phyloP scores from a whole-genome alignment of 139 green algal species.

The Nannochloris sp. region DNA sequence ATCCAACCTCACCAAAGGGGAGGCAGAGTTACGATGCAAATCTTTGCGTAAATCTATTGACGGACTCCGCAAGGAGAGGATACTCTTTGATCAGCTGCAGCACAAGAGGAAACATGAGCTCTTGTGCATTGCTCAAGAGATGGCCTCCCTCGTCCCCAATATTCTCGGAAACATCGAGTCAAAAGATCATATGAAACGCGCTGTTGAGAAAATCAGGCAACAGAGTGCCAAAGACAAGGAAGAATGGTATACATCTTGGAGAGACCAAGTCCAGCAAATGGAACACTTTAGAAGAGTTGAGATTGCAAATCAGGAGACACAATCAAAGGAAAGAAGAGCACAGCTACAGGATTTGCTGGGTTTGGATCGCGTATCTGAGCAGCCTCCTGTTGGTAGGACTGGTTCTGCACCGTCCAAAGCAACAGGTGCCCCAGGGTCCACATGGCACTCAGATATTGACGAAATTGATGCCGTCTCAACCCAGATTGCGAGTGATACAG shows the following conservation, averaged over 20 bases:
- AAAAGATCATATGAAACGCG: no score
- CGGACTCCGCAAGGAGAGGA: conserved; percentile 69
- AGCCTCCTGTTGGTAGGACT: no score
- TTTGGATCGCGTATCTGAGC: no score
- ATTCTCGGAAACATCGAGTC: not conserved
- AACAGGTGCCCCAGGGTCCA: no score
- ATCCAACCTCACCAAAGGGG: conserved; percentile 10
- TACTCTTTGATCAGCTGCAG: conserved; percentile 81
- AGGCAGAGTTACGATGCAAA: not conserved
- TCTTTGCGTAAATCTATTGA: conserved; percentile 73
- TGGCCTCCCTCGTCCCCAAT: not conserved
- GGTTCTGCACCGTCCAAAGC: no score
- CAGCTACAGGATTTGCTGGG: not conserved
- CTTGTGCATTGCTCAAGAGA: conserved; percentile 14
- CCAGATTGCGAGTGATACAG: no score
- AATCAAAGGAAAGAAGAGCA: not conserved
- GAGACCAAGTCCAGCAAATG: not conserved
- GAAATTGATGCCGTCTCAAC: no score
- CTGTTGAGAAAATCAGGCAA: no score
- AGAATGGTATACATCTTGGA: not conserved
- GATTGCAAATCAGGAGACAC: not conserved
- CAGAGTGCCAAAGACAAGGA: not conserved
- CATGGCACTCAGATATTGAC: no score
- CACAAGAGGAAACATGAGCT: conserved; percentile 69
- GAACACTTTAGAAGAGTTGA: not conserved